Evolutionary conservation across 1,284 basidiomycete genomes (phyloP), one percentile per base, ranked within the genome.

Genomic region (Mycena citricolor): DNA sequence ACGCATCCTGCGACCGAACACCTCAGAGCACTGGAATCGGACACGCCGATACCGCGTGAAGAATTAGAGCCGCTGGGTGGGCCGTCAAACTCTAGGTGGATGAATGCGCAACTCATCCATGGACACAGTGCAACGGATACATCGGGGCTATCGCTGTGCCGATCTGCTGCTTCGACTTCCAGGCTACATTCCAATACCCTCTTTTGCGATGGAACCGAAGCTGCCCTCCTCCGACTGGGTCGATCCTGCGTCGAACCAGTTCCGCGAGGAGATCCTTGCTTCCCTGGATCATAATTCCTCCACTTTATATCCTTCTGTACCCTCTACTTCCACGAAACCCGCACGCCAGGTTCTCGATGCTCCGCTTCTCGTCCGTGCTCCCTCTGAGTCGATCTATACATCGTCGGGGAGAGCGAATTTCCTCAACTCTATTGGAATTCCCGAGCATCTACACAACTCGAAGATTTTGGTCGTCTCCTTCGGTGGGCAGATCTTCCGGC

Each of bases 401-500:
- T 52, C 60, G 0, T 60, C 65, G 36, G 81, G 81, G 10, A 72
- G 83, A n/a, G 56, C 70, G 8, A 59, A 60, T 8, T 60, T 87
- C 22, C 71, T 89, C 4, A 55, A 63, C 2, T 71, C 71, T 2
- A 71, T 86, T 31, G 83, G 82, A 22, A 65, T 90, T 0, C 83
- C 86, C 0, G 38, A 48, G 4, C 54, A 74, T 14, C 61, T 76
- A 5, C 76, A 79, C 38, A 38, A 57, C 5, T 60, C 54, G 25
- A 82, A 76, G 57, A 76, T 90, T 32, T 69, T 89, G 19, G 67
- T 89, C 22, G 84, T 90, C 10, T 88, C 84, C 2, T 90, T 90
- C 57, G 86, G 86, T 5, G 86, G 86, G 0, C 86, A 89, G 55
- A 67, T 81, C 12, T 83, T 89, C 60, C 76, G 77, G 39, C 73